phyloP scores from a whole-genome alignment of 1,139 yeast species.

The Candida smagusa region DNA sequence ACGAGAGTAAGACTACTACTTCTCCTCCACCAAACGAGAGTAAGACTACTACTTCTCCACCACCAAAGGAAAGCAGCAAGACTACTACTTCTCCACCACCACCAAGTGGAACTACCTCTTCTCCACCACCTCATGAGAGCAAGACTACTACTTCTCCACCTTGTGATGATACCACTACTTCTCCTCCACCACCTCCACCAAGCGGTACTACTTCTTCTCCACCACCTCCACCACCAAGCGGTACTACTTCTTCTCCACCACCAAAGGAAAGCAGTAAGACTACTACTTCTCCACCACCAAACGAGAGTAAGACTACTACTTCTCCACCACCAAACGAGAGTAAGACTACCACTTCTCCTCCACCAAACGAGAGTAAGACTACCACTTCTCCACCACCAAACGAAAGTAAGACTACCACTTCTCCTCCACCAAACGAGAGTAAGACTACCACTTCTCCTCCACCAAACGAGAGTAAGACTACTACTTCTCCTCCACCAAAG shows the following conservation, averaged over 20 bases:
- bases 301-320: not conserved
- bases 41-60: not conserved
- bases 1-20: not conserved
- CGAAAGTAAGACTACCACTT: not conserved
- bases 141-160: not conserved
- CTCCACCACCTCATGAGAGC: not conserved
- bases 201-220: not conserved
- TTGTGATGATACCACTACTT: not conserved
- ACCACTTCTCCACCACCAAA: slow-evolving; percentile 1
- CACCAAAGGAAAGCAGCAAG: not conserved
- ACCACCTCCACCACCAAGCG: not conserved
- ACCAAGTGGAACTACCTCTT: not conserved
- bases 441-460: slow-evolving; percentile 1
- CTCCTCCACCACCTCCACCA: not conserved
- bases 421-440: not conserved
- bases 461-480: not conserved
- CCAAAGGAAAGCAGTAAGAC: not conserved
- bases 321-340: not conserved
- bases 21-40: not conserved
- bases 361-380: not conserved
- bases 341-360: not conserved
- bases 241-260: not conserved
- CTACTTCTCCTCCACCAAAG: not conserved
- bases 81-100: not conserved
- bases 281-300: not conserved